Evolutionary conservation across 192 early-diverging fungal species (phyloP), one percentile per base, ranked within the genome.

Genomic region (Powellomyces hirtus): DNA sequence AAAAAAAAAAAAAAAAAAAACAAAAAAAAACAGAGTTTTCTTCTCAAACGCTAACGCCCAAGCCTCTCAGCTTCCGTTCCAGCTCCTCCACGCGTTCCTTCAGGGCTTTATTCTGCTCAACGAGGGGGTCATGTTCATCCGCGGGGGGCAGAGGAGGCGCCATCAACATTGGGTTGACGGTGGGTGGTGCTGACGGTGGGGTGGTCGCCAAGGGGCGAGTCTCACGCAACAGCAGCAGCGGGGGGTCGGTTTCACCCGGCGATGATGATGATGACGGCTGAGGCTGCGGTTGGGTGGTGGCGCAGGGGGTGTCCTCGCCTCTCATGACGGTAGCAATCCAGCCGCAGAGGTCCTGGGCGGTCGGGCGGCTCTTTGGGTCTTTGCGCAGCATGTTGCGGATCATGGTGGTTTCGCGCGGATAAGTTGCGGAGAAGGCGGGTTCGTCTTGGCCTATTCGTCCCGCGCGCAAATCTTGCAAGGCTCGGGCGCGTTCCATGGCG

Each of bases 401-500:
- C 46, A 49, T 18, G 4, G 46, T 24, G 4, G 46, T 49, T 49
- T 49, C 46, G n/a, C n/a, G n/a, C n/a, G 46, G 46, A 14, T 24
- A 49, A 5, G 46, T 24, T 18, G 46, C 46, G n/a, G n/a, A 24
- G 16, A 49, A 49, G n/a, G 46, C 46, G 46, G 46, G 46, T 14
- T 18, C 16, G 14, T 18, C 16, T 2, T 18, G n/a, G 5, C 5
- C 16, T 18, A 24, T 24, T 5, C n/a, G n/a, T 49, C 84, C 88
- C 6, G 61, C 45, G 37, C 92, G 84, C 60, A 95, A 74, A 1
- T 85, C 82, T 38, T 78, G 60, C 26, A 98, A 60, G 2, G 83
- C 82, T 29, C 82, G 76, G 18, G 88, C 88, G 0, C 97, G 88
- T 76, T 99, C 97, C 94, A 98, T 97, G 0, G 78, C 82, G 0